phyloP scores from a whole-genome alignment of 1,284 basidiomycete genomes.

The Cutaneotrichosporon sp. region DNA sequence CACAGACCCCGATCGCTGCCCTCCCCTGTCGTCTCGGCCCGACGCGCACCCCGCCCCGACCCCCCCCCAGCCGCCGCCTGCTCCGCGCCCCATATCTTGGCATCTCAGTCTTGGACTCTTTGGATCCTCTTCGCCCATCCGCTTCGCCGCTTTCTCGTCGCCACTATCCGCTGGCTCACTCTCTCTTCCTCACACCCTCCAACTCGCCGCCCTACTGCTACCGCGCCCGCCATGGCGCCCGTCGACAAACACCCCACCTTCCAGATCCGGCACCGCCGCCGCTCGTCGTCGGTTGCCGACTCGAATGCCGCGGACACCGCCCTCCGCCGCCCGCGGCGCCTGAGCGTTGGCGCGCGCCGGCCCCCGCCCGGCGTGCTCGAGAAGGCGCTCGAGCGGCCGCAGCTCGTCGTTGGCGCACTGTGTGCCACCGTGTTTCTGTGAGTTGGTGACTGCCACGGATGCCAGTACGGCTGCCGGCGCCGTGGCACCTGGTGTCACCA shows the following conservation, averaged over 20 bases:
- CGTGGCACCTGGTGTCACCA: too few species aligned
- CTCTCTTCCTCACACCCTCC: background rate
- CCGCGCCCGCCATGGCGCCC: background rate
- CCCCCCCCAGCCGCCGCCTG: too few species aligned
- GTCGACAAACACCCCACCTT: slow-evolving; percentile 15
- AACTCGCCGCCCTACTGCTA: background rate
- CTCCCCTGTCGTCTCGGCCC: too few species aligned
- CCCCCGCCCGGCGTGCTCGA: slow-evolving; percentile 1
- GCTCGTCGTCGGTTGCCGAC: slow-evolving; percentile 11
- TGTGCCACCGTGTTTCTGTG: slow-evolving; percentile 31
- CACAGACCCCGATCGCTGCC: too few species aligned
- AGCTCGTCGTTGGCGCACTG: slow-evolving; percentile 20
- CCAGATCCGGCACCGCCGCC: slow-evolving; percentile 17
- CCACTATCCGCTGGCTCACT: too few species aligned
- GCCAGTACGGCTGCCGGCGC: background rate
- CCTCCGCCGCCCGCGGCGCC: slow-evolving; percentile 12
- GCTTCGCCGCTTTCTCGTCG: background rate
- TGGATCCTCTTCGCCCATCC: background rate
- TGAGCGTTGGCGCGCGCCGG: slow-evolving; percentile 9
- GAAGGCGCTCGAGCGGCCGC: slow-evolving; percentile 18
- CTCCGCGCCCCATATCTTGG: too few species aligned
- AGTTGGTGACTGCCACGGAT: slow-evolving; percentile 14
- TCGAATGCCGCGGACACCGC: slow-evolving; percentile 9
- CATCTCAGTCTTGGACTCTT: too few species aligned
- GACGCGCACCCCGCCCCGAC: too few species aligned